Base-by-base conservation (phyloP, 176 grass and related monocot genomes). In the Oryza rufipogon region DNA sequence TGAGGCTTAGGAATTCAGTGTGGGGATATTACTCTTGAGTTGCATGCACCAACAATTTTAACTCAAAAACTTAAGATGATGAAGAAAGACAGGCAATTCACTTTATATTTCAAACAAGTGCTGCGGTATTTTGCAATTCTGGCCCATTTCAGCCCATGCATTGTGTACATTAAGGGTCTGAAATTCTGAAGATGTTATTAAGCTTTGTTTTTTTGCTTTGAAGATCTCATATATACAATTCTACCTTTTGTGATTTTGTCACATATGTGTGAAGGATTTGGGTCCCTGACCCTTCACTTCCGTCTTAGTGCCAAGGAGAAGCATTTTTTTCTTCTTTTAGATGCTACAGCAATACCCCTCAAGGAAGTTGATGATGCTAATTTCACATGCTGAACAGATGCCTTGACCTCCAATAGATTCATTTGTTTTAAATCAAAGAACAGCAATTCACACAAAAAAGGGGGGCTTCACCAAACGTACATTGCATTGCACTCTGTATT, bases 401-500 rank as follows among this genome's bases (percentile, higher is more conserved):
- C 7, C 6, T 58, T 58, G 9, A 58, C 54, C 54, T 58, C 54
- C 54, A 58, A 58, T 20, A n/a, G 17, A 58, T 20, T 58, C 54
- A 58, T 58, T 58, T 7, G 1, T 58, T n/a, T 58, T 75, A 52
- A 36, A 69, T 74, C 26, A 70, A 26, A 48, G 12, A 80, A 48
- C 2, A 54, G 1, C 7, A 80, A 80, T 75, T 79, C 20, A 80
- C 41, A 48, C 3, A 42, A 26, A 66, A 72, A 36, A 5, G 34
- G 38, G 38, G 6, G 7, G 39, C 16, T 19, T 34, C 12, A 77
- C 48, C 76, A 32, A 3, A 11, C 2, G 41, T 60, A 46, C 49
- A 54, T 17, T 69, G 39, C 36, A 54, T 17, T 69, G 39, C 7
- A 76, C 64, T 76, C 11, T 76, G 77, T 44, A 71, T 71, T 38